A percentile compares a stretch with the other conserved stretches of the same genome.
These are phyloP conservation scores for Seiridium cupressi DNA, from an alignment of 2,329 filamentous ascomycete genomes.

Conservation along the genomic window DNA sequence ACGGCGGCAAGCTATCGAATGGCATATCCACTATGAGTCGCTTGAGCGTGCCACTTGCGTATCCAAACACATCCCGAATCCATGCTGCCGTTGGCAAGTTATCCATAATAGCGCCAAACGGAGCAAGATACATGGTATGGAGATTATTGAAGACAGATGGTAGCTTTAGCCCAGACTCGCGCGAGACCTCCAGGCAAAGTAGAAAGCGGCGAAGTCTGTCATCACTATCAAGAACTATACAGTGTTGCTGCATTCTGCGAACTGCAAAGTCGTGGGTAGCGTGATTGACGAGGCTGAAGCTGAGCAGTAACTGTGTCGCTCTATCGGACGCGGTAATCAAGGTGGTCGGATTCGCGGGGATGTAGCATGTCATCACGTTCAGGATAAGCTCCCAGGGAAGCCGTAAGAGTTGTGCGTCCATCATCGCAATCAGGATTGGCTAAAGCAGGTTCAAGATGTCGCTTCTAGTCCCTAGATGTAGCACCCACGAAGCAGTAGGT, in stretches of 20 bases:
- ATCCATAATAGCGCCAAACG: slow-evolving; percentile 34
- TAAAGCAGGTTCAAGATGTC: too few relatives aligned
- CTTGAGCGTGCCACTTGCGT: slow-evolving; percentile 36
- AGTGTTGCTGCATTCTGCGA: slow-evolving; percentile 41
- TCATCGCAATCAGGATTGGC: neutral
- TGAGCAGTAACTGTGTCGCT: slow-evolving; percentile 41
- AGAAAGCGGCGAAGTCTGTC: slow-evolving; percentile 32
- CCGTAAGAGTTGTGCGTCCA: slow-evolving; percentile 2
- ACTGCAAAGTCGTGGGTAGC: slow-evolving; percentile 38
- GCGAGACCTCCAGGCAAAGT: slow-evolving; percentile 25
- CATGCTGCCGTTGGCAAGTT: slow-evolving; percentile 37
- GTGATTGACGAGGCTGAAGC: slow-evolving; percentile 41
- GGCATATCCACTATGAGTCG: slow-evolving; percentile 48
- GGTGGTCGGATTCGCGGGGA: slow-evolving; percentile 7
- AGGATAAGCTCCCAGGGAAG: slow-evolving; percentile 9
- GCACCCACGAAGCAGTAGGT: too few relatives aligned
- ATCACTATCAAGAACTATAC: slow-evolving; percentile 41
- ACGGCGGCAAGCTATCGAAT: slow-evolving; percentile 38
- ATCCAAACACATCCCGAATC: slow-evolving; percentile 40
- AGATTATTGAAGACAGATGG: slow-evolving; percentile 25
- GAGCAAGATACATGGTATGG: slow-evolving; percentile 39
- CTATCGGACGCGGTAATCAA: slow-evolving; percentile 36
- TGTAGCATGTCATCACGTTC: slow-evolving; percentile 6
- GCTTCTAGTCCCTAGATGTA: too few relatives aligned
- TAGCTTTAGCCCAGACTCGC: slow-evolving; percentile 20